Conservation (phyloP, 2,329 filamentous ascomycete genomes). For the Ploettnerulaceae sp. region DNA sequence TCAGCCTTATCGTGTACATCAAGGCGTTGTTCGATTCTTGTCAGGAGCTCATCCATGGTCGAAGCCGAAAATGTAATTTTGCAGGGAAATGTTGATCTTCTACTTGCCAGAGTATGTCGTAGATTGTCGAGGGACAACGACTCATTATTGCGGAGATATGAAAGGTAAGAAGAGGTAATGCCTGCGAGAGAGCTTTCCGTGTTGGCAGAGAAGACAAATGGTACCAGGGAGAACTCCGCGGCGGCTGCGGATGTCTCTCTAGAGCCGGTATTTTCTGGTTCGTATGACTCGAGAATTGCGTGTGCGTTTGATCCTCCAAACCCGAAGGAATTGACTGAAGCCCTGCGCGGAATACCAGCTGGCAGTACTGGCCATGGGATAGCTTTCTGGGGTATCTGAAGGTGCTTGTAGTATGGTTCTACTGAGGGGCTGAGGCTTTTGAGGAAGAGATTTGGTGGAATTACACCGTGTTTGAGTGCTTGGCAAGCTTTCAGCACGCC, state of each 20-base stretch:
- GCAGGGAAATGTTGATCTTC: no score
- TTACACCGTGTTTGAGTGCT: constrained; percentile 26
- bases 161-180: no score
- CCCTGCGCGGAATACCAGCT: constrained; percentile 9
- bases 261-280: background rate
- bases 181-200: no score
- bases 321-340: constrained; percentile 34
- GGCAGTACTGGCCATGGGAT: constrained; percentile 18
- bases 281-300: constrained; percentile 29
- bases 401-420: constrained; percentile 12
- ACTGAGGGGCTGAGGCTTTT: constrained; percentile 35
- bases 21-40: no score
- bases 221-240: background rate
- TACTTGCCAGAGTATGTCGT: no score
- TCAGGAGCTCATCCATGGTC: no score
- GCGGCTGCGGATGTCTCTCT: no score
- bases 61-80: no score
- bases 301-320: constrained; percentile 47
- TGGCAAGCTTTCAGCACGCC: constrained; percentile 31
- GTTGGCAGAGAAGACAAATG: background rate
- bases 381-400: background rate
- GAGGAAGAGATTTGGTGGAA: constrained; percentile 34
- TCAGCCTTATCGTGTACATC: no score
- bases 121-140: no score
- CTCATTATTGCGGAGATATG: no score